Conservation (phyloP, 768 basidiomycete genomes). For the Agaricus bisporus region DNA sequence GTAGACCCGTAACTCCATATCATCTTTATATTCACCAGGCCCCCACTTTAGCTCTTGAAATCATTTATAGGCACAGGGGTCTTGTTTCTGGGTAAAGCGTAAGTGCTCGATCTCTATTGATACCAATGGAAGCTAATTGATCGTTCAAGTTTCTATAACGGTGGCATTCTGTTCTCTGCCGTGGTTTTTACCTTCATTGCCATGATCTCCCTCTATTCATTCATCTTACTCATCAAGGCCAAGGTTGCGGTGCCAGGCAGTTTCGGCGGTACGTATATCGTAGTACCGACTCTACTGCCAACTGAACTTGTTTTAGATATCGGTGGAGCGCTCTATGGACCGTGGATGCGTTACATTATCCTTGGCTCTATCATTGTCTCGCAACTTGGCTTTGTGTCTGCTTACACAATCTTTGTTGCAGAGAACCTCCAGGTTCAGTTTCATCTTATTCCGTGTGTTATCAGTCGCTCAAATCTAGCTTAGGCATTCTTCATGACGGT, state of each 20-base stretch:
- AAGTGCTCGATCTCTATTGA: constrained; percentile 20
- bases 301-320: constrained; percentile 54
- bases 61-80: constrained; percentile 95
- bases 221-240: constrained; percentile 83
- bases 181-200: constrained; percentile 78
- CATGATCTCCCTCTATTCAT: constrained; percentile 84
- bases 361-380: constrained; percentile 84
- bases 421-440: constrained; percentile 64
- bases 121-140: not conserved
- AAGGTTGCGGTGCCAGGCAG: constrained; percentile 87
- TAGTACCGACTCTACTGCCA: not conserved
- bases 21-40: not conserved
- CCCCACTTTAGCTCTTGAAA: constrained; percentile 64
- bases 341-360: constrained; percentile 89
- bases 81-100: constrained; percentile 93
- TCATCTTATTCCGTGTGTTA: not conserved
- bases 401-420: constrained; percentile 95
- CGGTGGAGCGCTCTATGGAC: constrained; percentile 86
- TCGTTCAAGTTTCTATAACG: constrained; percentile 78
- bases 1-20: constrained; percentile 14
- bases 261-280: constrained; percentile 65
- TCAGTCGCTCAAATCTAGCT: not conserved
- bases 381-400: constrained; percentile 82
- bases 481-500: constrained; percentile 80
- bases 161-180: constrained; percentile 86